Base-by-base conservation (phyloP, 2,329 filamentous ascomycete genomes). In the Fusarium vanettenii region DNA sequence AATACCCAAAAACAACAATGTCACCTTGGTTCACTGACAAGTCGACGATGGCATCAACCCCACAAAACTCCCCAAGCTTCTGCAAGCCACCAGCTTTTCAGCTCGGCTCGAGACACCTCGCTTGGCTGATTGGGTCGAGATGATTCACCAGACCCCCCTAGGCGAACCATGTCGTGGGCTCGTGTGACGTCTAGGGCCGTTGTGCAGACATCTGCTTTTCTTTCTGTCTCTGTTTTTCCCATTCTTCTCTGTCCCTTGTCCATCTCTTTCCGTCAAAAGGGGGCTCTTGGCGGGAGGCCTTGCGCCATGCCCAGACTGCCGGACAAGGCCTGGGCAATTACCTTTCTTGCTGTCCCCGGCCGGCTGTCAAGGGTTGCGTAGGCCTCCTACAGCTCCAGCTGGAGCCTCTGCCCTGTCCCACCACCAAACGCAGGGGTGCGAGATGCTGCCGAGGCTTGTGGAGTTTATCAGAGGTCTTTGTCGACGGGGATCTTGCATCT, bases 11-110 rank as follows among this genome's bases (percentile, higher is more conserved):
- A 52, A 52, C 16, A 20, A n/a, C 35, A 31, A 27, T 71, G 71
- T 64, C 71, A 60, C 60, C 70, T 67, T 66, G 27, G 27, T 41
- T 29, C 52, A 35, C 22, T 45, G 55, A 66, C 67, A 55, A 55
- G 33, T 48, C 37, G 35, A 25, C 39, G 27, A 70, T 68, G 56
- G 64, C 67, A 52, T 71, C 62, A 74, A 69, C 66, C 69, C 72
- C 75, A 73, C 70, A 71, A 69, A 66, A 71, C 66, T 70, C 50
- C 66, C 22, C 65, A 67, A 56, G 52, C 69, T 56, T 64, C 65
- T 75, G 72, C 75, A 77, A 67, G 74, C 67, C 60, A 64, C 43
- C 60, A 61, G 60, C 67, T 64, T 70, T 68, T 68, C 70, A 76
- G 74, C 73, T 76, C 60, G 66, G 71, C 64, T 62, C 63, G 61